phyloP scores from a whole-genome alignment of 345 rosid species.

The Arabidopsis arenosa region DNA sequence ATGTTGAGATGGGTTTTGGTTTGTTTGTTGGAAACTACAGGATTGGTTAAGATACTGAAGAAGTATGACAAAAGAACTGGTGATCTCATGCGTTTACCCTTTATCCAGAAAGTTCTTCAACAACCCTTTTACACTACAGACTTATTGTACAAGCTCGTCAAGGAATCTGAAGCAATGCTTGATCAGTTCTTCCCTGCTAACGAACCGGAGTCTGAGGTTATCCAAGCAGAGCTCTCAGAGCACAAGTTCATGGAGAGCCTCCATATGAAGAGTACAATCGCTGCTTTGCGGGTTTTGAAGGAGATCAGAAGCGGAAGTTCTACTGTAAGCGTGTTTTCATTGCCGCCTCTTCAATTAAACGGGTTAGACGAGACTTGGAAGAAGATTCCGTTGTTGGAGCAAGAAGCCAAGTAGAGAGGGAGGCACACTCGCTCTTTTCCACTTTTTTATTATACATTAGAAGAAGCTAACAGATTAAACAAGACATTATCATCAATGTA shows the following conservation, averaged over 20 bases:
- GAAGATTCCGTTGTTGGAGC: conserved; percentile 74
- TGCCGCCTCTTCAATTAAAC: conserved; percentile 81
- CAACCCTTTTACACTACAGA: conserved; percentile 97
- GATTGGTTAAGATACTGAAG: conserved; percentile 91
- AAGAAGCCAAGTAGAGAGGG: conserved; percentile 69
- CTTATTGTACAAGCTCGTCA: conserved; percentile 78
- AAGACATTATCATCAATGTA: conserved; percentile 14
- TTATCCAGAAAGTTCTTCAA: conserved; percentile 85
- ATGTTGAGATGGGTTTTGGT: conserved; percentile 11
- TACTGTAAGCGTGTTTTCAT: conserved; percentile 77
- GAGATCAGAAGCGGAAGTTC: conserved; percentile 88
- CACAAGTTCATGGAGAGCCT: conserved; percentile 69
- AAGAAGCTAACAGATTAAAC: conserved; percentile 30
- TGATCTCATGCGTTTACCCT: conserved; percentile 86
- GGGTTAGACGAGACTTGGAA: conserved; percentile 81
- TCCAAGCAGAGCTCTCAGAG: conserved; percentile 63
- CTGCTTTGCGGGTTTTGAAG: conserved; percentile 76
- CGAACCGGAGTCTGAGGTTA: conserved; percentile 40
- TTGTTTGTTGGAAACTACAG: conserved; percentile 45
- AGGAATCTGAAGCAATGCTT: conserved; percentile 83
- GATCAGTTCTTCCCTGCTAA: conserved; percentile 64
- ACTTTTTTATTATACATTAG: conserved; percentile 9
- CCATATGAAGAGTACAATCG: conserved; percentile 82
- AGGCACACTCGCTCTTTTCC: not conserved
- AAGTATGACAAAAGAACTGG: conserved; percentile 97